Base-by-base conservation (phyloP, 768 basidiomycete genomes). In the Kwoniella heveanensis region DNA sequence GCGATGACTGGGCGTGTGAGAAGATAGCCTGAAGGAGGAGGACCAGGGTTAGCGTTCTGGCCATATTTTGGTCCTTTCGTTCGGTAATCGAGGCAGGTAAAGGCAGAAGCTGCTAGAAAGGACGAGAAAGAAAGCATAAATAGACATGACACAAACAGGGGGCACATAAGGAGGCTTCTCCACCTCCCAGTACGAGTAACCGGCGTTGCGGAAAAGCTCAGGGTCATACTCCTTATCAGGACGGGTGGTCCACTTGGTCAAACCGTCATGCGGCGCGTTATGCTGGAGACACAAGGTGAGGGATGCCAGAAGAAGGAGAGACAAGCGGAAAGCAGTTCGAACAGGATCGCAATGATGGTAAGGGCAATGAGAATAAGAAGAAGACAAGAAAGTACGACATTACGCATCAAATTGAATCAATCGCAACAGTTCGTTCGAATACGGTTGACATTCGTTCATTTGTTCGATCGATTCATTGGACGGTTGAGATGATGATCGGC, bases 221-320 rank as follows among this genome's bases (percentile, higher is more conserved):
- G 68, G 69, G 66, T 77, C 68, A 63, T 66, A 70, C 26, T 69
- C 64, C 51, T 70, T 71, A 25, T 67, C 65, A 48, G 73, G 65
- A 39, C 17, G 46, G 30, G 67, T 70, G 10, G 76, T 72, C 67
- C 70, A 74, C 15, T 50, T 52, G 29, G 64, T 68, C 36, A 68
- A 56, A 21, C 76, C 76, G 53, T 70, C 69, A 30, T 51, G 63
- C 36, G 68, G 61, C 17, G n/a, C 54, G 61, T 69, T 68, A 32
- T 64, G 64, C 73, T 71, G 48, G 29, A 24, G 12, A 32, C 8
- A 22, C 3, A 44, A n/a, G n/a, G 0, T 24, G 24, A 7, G 39
- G 50, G 21, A 24, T 47, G 21, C 10, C 9, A 26, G 48, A 10
- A n/a, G 21, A 1, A 6, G 25, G 3, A 7, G 52, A 60, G 36